Evolutionary conservation across 176 grass and related monocot genomes (phyloP).

Genomic region (Rhipidocladum racemiflorum): DNA sequence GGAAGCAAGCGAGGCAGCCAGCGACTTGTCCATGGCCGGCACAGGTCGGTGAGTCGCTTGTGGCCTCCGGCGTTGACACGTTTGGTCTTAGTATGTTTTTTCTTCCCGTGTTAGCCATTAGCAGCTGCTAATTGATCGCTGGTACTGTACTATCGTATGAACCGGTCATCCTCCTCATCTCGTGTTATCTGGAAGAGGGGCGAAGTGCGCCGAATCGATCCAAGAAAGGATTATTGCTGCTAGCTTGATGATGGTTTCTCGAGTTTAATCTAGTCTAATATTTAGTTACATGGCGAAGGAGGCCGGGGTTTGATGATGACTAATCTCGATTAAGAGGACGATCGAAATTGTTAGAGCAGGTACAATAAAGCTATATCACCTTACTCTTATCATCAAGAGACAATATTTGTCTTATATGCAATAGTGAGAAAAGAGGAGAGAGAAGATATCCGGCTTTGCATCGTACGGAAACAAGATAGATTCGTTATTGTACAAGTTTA

Average conservation of each 20-base stretch:
- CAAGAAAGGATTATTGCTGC: neutral
- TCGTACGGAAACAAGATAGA: too few species aligned
- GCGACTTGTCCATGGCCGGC: neutral
- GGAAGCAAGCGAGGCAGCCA: neutral
- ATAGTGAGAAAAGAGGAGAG: too few species aligned
- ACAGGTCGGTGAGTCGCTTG: slow-evolving; percentile 1
- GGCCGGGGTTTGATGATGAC: neutral
- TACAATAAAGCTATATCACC: too few species aligned
- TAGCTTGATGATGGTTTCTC: neutral
- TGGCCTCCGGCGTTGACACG: neutral
- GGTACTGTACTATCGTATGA: neutral
- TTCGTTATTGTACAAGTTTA: too few species aligned
- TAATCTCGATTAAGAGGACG: neutral
- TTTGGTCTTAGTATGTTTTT: neutral
- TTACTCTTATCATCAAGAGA: too few species aligned
- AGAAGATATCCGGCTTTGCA: too few species aligned
- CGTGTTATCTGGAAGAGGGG: neutral
- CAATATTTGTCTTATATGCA: too few species aligned
- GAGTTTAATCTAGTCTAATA: neutral
- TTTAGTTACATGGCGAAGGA: neutral
- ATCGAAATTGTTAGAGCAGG: neutral
- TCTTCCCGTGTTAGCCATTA: neutral
- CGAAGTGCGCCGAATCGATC: neutral
- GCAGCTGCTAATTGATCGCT: neutral
- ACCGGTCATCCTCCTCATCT: neutral